These are phyloP conservation scores for Colletotrichum noveboracense DNA, from an alignment of 2,329 filamentous ascomycete genomes.

Conservation along the genomic window DNA sequence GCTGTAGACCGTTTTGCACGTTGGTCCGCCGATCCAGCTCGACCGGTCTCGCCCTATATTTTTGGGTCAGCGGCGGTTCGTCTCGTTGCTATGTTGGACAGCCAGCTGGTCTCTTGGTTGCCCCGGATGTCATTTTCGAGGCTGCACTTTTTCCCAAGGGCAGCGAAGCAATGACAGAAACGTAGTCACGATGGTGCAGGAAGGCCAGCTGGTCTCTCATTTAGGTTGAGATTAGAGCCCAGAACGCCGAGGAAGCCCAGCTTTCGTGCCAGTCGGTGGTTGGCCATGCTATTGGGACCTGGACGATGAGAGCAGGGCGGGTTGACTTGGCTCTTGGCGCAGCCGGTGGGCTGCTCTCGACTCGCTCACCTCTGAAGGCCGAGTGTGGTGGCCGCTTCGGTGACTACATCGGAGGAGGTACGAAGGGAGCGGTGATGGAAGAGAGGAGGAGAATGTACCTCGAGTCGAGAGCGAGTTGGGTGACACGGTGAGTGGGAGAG, in stretches of 20 bases:
- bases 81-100: not conserved
- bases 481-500: not conserved
- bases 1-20: not conserved
- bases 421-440: not conserved
- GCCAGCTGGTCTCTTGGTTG: not conserved
- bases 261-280: conserved; percentile 13
- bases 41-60: not conserved
- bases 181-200: not conserved
- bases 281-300: conserved; percentile 1
- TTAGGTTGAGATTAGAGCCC: conserved; percentile 22
- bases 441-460: not conserved
- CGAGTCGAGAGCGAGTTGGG: not conserved
- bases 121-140: not conserved
- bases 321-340: conserved; percentile 12
- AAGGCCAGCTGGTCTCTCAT: not conserved
- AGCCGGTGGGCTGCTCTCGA: not conserved
- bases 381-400: not conserved
- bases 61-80: not conserved
- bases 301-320: not conserved
- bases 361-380: not conserved
- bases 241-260: conserved; percentile 18
- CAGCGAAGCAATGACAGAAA: not conserved
- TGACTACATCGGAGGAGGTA: not conserved
- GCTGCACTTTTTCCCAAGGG: not conserved
- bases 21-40: not conserved